A percentile compares a stretch with the other conserved stretches of the same genome.
Evolutionary conservation across 225 moss, liverwort and hornwort species (phyloP).

Genomic region (Bryoerythrophyllum caledonicum): DNA sequence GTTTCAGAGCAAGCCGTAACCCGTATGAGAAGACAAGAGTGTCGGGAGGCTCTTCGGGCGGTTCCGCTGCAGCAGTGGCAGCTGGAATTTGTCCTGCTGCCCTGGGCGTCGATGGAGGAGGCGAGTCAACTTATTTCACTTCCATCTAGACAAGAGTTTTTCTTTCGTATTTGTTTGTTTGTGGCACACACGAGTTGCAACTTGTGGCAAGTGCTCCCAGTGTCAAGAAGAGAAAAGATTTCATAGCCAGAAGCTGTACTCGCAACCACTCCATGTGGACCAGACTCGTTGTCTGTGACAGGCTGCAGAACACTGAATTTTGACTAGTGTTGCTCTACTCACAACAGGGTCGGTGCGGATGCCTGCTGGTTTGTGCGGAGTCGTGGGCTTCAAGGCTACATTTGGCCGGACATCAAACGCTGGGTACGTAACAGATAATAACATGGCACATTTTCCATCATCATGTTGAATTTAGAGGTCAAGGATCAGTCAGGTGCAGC

Average conservation of each 20-base stretch:
- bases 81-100: constrained; percentile 85
- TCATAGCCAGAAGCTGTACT: too few relatives aligned
- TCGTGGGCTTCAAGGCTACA: constrained; percentile 87
- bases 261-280: too few relatives aligned
- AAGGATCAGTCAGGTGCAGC: neutral
- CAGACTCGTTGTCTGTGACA: too few relatives aligned
- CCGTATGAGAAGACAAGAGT: constrained; percentile 62
- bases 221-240: too few relatives aligned
- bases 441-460: neutral
- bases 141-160: too few relatives aligned
- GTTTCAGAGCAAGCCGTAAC: constrained; percentile 67
- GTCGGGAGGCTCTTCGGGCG: constrained; percentile 91
- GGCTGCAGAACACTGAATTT: too few relatives aligned
- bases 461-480: neutral
- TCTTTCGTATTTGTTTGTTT: too few relatives aligned
- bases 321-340: too few relatives aligned
- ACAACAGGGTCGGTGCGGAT: constrained; percentile 85
- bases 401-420: constrained; percentile 79
- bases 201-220: too few relatives aligned
- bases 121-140: constrained; percentile 9
- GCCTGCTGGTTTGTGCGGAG: constrained; percentile 91
- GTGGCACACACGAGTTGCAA: too few relatives aligned
- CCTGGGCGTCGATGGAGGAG: constrained; percentile 93
- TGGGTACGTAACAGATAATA: constrained; percentile 41
- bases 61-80: constrained; percentile 86